Evolutionary conservation across 2,329 filamentous ascomycete genomes (phyloP).

Genomic region (Dactylellina cionopaga): DNA sequence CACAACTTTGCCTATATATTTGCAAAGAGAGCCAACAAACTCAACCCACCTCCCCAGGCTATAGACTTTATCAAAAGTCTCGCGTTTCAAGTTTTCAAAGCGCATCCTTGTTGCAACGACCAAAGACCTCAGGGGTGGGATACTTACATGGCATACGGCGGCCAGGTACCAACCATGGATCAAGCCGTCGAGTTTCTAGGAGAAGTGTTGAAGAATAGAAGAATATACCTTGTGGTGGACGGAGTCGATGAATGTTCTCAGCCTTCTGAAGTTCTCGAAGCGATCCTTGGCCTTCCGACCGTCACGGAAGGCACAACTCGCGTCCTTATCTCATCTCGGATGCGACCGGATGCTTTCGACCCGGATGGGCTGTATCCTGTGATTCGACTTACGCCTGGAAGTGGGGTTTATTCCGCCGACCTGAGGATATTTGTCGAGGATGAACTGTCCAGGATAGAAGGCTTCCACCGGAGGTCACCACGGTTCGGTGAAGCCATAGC

Average conservation of each 20-base stretch:
- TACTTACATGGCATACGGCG: constrained; percentile 20
- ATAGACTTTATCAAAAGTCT: constrained; percentile 50
- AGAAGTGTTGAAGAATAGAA: constrained; percentile 41
- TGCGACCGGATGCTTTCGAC: constrained; percentile 51
- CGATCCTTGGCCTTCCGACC: constrained; percentile 43
- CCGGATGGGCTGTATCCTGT: constrained; percentile 48
- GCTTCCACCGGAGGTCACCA: constrained; percentile 34
- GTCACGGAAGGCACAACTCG: constrained; percentile 41
- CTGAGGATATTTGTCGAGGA: constrained; percentile 47
- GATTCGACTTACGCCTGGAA: constrained; percentile 38
- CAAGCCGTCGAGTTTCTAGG: constrained; percentile 45
- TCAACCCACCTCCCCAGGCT: constrained; percentile 45
- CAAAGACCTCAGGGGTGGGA: constrained; percentile 35
- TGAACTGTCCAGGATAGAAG: constrained; percentile 47
- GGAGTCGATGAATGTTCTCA: constrained; percentile 48
- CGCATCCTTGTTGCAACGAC: constrained; percentile 8
- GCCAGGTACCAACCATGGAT: constrained; percentile 39
- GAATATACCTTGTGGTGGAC: constrained; percentile 43
- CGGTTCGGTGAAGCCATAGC: constrained; percentile 38
- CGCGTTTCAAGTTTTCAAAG: constrained; percentile 42
- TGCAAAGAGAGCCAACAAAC: constrained; percentile 49
- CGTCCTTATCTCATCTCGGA: constrained; percentile 44
- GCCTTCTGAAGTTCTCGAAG: constrained; percentile 48
- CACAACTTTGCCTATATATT: constrained; percentile 42
- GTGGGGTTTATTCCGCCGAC: constrained; percentile 44